Conservation (phyloP, 2,329 filamentous ascomycete genomes). For the Microsporum canis region DNA sequence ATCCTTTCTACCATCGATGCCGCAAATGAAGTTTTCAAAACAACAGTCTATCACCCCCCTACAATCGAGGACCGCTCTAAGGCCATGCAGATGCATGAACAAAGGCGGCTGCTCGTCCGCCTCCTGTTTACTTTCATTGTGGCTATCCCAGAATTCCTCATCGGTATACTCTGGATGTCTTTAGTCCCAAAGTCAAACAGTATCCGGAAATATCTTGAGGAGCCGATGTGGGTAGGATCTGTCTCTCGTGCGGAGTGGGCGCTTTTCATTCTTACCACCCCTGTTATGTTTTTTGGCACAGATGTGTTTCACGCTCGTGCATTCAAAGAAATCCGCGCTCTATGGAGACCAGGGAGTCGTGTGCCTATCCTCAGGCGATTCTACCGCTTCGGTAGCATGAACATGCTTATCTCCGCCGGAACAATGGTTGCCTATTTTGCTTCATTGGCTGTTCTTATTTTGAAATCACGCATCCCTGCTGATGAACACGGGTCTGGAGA, state of each 20-base stretch:
- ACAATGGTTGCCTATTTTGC: constrained; percentile 80
- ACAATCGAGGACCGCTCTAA: constrained; percentile 73
- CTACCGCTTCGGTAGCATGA: constrained; percentile 94
- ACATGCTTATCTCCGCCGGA: constrained; percentile 79
- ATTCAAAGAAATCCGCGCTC: constrained; percentile 61
- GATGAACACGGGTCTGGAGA: constrained; percentile 37
- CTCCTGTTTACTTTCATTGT: constrained; percentile 56
- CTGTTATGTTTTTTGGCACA: constrained; percentile 75
- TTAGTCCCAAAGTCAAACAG: constrained; percentile 52
- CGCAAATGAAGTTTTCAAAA: constrained; percentile 53
- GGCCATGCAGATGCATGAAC: constrained; percentile 59
- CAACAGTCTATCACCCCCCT: constrained; percentile 65
- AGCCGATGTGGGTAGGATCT: constrained; percentile 55
- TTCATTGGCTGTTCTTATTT: constrained; percentile 66
- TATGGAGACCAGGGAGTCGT: constrained; percentile 67
- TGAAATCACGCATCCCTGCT: constrained; percentile 33
- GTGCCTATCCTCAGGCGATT: constrained; percentile 65
- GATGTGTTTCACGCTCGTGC: constrained; percentile 74
- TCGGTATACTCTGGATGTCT: constrained; percentile 87
- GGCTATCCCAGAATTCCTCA: constrained; percentile 71
- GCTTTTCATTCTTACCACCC: constrained; percentile 69
- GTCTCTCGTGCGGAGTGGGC: constrained; percentile 68
- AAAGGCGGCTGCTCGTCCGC: constrained; percentile 56
- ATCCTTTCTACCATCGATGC: constrained; percentile 58
- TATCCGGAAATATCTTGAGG: constrained; percentile 55